A percentile compares a stretch with the other conserved stretches of the same genome.
phyloP scores from a whole-genome alignment of 1,284 basidiomycete species.

The Apiotrichum veenhuisii region DNA sequence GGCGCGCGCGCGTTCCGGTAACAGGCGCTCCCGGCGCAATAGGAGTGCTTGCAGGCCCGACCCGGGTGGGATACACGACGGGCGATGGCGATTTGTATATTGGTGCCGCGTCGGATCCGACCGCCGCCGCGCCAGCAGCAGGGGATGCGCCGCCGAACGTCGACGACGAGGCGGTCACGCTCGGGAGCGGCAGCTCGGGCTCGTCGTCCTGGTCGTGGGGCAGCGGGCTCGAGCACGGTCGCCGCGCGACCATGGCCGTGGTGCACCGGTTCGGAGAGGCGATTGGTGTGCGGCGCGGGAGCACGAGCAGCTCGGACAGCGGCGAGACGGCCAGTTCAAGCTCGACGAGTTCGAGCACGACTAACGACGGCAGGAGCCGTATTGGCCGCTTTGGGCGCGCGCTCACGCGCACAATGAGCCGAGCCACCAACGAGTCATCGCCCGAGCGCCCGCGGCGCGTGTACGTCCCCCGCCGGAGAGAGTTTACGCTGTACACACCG shows the following conservation, averaged over 20 bases:
- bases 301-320: slow-evolving; percentile 15
- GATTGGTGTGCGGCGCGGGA: slow-evolving; percentile 40
- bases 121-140: background rate
- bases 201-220: slow-evolving; percentile 32
- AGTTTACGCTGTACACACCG: slow-evolving; percentile 56
- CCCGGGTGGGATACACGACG: slow-evolving; percentile 37
- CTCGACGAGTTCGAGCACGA: background rate
- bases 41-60: slow-evolving; percentile 27
- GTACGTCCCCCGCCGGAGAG: slow-evolving; percentile 49
- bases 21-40: slow-evolving; percentile 6
- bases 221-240: slow-evolving; percentile 36
- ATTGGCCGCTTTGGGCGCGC: slow-evolving; percentile 13
- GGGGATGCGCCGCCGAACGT: slow-evolving; percentile 2
- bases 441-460: slow-evolving; percentile 35
- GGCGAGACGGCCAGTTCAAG: slow-evolving; percentile 8
- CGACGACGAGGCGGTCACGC: slow-evolving; percentile 36
- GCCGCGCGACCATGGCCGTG: slow-evolving; percentile 36
- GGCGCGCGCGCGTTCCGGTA: slow-evolving; percentile 8
- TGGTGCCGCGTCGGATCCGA: slow-evolving; percentile 39
- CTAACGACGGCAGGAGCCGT: slow-evolving; percentile 13
- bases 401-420: slow-evolving; percentile 15
- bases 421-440: slow-evolving; percentile 16
- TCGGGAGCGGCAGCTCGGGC: slow-evolving; percentile 29
- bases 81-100: slow-evolving; percentile 44
- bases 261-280: slow-evolving; percentile 45